A percentile compares a stretch with the other conserved stretches of the same genome.
Conservation (phyloP, 2,329 filamentous ascomycete species). For the Curvularia lunata region DNA sequence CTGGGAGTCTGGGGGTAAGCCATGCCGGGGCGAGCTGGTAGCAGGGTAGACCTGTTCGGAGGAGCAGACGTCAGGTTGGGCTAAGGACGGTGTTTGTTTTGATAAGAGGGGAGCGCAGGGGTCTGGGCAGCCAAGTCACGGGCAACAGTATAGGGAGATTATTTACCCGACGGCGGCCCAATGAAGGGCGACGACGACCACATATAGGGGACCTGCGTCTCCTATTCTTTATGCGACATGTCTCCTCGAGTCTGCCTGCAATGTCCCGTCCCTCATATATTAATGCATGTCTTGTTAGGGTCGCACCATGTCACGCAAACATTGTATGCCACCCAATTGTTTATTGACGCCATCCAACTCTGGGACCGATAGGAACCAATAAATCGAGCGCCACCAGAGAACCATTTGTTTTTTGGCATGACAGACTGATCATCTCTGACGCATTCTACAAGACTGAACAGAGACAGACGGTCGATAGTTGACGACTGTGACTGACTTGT, state of each 20-base stretch:
- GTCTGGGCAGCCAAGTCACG: constrained; percentile 9
- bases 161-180: constrained; percentile 16
- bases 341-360: neutral
- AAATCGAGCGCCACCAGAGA: neutral
- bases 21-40: constrained; percentile 36
- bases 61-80: constrained; percentile 17
- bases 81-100: constrained; percentile 25
- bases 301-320: neutral
- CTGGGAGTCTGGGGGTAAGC: constrained; percentile 52
- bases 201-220: constrained; percentile 5
- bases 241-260: neutral
- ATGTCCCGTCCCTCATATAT: neutral
- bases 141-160: constrained; percentile 12
- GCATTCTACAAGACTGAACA: neutral
- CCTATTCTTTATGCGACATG: constrained; percentile 2
- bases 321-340: constrained; percentile 2
- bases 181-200: constrained; percentile 4
- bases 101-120: constrained; percentile 14
- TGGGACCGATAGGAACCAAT: constrained; percentile 4
- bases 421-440: neutral
- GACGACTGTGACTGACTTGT: constrained; percentile 2
- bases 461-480: neutral
- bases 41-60: constrained; percentile 21
- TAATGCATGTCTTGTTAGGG: neutral
- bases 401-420: neutral